Evolutionary conservation across 495 filamentous ascomycete species (phyloP).

Genomic region (Penicillium atrosanguineum): DNA sequence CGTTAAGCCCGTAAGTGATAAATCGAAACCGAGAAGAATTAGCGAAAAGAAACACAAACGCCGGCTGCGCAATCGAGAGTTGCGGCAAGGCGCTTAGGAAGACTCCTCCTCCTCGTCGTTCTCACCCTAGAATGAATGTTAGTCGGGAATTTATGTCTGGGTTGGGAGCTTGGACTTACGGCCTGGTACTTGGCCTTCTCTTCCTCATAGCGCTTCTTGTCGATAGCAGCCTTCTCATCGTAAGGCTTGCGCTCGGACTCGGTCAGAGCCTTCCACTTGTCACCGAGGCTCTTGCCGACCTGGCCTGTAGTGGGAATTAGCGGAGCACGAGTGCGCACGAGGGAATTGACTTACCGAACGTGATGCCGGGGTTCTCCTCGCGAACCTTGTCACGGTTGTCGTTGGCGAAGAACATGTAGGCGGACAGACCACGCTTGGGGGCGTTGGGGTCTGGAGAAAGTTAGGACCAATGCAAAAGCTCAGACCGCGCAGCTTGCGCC

Average conservation of each 20-base stretch:
- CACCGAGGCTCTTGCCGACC: slow-evolving; percentile 95
- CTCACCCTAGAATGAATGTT: slow-evolving; percentile 24
- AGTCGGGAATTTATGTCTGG: slow-evolving; percentile 19
- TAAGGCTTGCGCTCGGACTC: slow-evolving; percentile 89
- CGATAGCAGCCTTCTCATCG: slow-evolving; percentile 88
- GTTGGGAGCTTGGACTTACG: slow-evolving; percentile 46
- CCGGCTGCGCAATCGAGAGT: slow-evolving; percentile 25
- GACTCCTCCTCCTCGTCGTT: slow-evolving; percentile 55
- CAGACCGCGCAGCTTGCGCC: not conserved
- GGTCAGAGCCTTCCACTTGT: slow-evolving; percentile 94
- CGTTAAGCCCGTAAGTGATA: slow-evolving; percentile 37
- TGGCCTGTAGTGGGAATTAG: slow-evolving; percentile 60
- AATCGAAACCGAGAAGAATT: slow-evolving; percentile 34
- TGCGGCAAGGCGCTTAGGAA: slow-evolving; percentile 32
- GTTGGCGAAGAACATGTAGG: slow-evolving; percentile 99
- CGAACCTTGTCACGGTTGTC: slow-evolving; percentile 97
- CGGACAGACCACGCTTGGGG: slow-evolving; percentile 97
- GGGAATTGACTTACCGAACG: slow-evolving; percentile 67
- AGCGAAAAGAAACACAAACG: slow-evolving; percentile 37
- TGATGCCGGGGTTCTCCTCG: slow-evolving; percentile 97
- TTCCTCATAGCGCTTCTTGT: slow-evolving; percentile 98
- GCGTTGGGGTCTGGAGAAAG: slow-evolving; percentile 81
- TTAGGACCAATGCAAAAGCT: slow-evolving; percentile 1
- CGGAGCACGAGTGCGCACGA: not conserved
- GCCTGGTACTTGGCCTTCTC: slow-evolving; percentile 87